phyloP scores from a whole-genome alignment of 441 rosid species.

The Pelargonium citronellum region DNA sequence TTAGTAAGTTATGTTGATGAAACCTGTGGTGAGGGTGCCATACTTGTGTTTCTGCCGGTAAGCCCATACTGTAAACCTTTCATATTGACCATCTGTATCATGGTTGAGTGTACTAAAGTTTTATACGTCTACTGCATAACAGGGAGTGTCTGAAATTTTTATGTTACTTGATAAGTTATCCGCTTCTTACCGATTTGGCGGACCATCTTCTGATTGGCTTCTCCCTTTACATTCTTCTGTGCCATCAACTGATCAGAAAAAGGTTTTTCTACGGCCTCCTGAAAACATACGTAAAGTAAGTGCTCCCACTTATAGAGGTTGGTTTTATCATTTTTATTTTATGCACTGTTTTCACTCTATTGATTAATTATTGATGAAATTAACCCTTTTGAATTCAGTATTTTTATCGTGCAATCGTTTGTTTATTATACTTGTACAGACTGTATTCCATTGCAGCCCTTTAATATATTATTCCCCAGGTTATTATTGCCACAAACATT shows the following conservation, averaged over 20 bases:
- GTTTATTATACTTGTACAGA: constrained; percentile 6
- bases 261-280: constrained; percentile 74
- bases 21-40: constrained; percentile 70
- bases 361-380: neutral
- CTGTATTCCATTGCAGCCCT: neutral
- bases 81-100: neutral
- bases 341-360: neutral
- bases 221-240: constrained; percentile 85
- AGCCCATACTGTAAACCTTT: constrained; percentile 28
- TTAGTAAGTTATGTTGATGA: constrained; percentile 79
- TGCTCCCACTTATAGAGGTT: constrained; percentile 17
- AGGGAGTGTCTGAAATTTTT: constrained; percentile 80
- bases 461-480: constrained; percentile 37
- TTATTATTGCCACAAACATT: constrained; percentile 84
- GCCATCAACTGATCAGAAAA: constrained; percentile 69
- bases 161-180: constrained; percentile 63
- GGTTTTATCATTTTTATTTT: constrained; percentile 8
- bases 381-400: neutral
- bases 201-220: constrained; percentile 75
- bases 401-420: neutral
- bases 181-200: constrained; percentile 82
- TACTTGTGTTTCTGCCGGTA: constrained; percentile 85
- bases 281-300: constrained; percentile 67
- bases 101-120: neutral
- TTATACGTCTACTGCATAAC: constrained; percentile 26